A percentile compares a stretch with the other conserved stretches of the same genome.
Evolutionary conservation across 495 filamentous ascomycete species (phyloP).

Genomic region (Xylaria cubensis): DNA sequence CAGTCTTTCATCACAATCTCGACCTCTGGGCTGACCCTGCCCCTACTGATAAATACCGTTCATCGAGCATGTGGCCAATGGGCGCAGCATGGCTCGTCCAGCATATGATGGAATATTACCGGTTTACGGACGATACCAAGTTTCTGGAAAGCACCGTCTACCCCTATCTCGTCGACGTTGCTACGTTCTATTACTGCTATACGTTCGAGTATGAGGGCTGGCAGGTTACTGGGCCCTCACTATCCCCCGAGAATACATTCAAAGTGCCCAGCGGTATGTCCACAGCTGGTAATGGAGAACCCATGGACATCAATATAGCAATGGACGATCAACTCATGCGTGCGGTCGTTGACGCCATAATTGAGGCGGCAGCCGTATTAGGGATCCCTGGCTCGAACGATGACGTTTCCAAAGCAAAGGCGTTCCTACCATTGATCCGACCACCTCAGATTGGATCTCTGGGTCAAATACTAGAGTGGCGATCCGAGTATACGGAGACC

Average conservation of each 20-base stretch:
- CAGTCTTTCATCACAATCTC: conserved; percentile 55
- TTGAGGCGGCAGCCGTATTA: not conserved
- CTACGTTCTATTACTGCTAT: conserved; percentile 16
- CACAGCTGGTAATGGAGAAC: not conserved
- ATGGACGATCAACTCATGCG: conserved; percentile 14
- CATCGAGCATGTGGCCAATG: conserved; percentile 56
- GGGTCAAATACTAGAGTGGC: conserved; percentile 54
- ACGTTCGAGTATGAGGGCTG: conserved; percentile 16
- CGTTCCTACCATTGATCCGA: conserved; percentile 3
- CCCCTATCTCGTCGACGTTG: conserved; percentile 21
- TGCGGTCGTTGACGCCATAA: not conserved
- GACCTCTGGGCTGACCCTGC: conserved; percentile 60
- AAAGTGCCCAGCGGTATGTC: not conserved
- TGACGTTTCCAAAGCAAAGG: not conserved
- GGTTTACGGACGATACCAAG: conserved; percentile 44
- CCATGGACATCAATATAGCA: not conserved
- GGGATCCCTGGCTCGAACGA: not conserved
- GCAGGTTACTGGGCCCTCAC: conserved; percentile 3
- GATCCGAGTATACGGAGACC: conserved; percentile 46
- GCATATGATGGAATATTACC: conserved; percentile 57
- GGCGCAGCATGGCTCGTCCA: conserved; percentile 58
- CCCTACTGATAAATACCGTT: conserved; percentile 53
- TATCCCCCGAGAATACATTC: conserved; percentile 20
- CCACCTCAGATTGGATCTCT: conserved; percentile 3
- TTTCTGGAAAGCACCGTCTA: conserved; percentile 45